phyloP scores from a whole-genome alignment of 306 rosid species.

The Cicer pinnatifidum region DNA sequence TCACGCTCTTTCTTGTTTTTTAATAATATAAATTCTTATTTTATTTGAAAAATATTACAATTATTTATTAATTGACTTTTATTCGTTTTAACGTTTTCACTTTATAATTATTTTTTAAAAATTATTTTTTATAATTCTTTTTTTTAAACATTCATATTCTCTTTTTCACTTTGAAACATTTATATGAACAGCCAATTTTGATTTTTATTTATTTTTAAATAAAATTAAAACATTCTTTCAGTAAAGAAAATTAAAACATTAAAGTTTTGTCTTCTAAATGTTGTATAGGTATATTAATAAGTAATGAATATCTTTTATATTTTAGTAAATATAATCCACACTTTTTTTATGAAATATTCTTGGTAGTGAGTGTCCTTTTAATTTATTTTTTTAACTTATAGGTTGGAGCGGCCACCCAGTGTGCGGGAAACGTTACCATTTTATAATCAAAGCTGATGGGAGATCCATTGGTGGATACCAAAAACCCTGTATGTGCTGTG shows the following conservation, averaged over 20 bases:
- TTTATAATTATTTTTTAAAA: neutral
- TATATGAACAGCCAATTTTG: neutral
- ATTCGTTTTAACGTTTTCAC: neutral
- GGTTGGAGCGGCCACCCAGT: conserved; percentile 99
- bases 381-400: conserved; percentile 36
- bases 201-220: neutral
- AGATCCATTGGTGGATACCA: conserved; percentile 94
- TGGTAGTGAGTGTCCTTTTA: too few species aligned
- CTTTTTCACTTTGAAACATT: too few species aligned
- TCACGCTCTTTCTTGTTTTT: neutral
- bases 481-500: conserved; percentile 97
- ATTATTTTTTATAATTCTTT: neutral
- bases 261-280: neutral
- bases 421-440: conserved; percentile 89
- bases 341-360: neutral
- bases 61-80: neutral
- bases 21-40: neutral
- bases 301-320: neutral
- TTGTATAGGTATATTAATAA: neutral
- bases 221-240: neutral
- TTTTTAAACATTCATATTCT: neutral
- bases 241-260: too few species aligned
- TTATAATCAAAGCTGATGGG: conserved; percentile 88
- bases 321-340: neutral
- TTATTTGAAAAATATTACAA: too few species aligned